Base-by-base conservation (phyloP, 2,329 filamentous ascomycete species). In the Pseudodiploospora longispora region DNA sequence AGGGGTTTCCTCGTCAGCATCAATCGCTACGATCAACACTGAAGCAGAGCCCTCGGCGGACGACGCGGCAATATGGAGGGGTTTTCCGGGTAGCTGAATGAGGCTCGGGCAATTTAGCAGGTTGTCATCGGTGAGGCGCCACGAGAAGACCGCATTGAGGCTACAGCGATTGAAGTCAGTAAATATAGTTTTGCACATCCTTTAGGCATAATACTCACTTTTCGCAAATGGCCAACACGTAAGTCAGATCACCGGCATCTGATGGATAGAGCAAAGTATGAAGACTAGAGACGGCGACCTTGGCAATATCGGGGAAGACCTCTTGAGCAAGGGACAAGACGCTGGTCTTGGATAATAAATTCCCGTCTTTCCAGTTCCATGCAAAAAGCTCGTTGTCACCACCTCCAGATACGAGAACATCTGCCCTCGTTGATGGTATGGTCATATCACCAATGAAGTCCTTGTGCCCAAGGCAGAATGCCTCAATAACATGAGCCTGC, bases 401-500 rank as follows among this genome's bases (percentile, higher is more conserved):
- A 40, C 91, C 91, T 7, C 87, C 93, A 5, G 89, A 95, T 30
- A 97, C 67, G 30, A 98, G 73, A 1, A 84, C 53, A n/a, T 80
- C 72, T 3, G 72, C 71, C 27, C 70, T 65, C 42, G 64, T 66
- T 0, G 60, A 59, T 1, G 82, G 80, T 12, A 91, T 67, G 55
- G 82, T 84, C 36, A 98, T 68, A 46, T 79, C 81, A 66, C 76
- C 88, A 52, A 98, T 73, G 61, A 97, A 97, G 33, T 90, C 79
- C 42, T 74, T 80, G 64, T 98, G 93, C 4, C 89, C 91, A 3
- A 96, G 75, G 59, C 91, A 97, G 64, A 86, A 97, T 0, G 75
- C 75, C 63, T 97, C 89, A 51, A 96, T 94, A 48, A 97, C 74
- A 62, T 96, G 84, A 1, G 87, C 74, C 62, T 97, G 90, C 1